Evolutionary conservation across 495 filamentous ascomycete genomes (phyloP), one percentile per base, ranked within the genome.

Genomic region (Letharia lupina): DNA sequence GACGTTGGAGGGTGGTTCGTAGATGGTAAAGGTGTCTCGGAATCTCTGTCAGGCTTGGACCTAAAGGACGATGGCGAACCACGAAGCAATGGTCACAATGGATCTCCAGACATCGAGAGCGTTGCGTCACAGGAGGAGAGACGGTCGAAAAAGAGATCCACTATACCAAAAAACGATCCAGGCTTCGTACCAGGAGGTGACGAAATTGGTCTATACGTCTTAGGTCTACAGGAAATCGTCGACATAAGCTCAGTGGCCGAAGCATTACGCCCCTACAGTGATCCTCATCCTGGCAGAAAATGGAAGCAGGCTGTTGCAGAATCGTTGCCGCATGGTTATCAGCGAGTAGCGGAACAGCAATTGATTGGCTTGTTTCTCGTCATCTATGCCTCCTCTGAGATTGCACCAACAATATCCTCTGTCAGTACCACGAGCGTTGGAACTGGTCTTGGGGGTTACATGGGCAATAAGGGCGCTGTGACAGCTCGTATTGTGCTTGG

Each of bases 401-500:
- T 98, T 57, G 82, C 82, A 31, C 81, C 87, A 1, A 85, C 84
- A 4, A 81, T 96, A 45, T 87, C 86, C 45, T 89, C 87, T 42
- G 85, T 96, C 61, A 91, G 88, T 70, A 91, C 85, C 15, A 84
- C 83, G 12, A 87, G 78, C 60, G 88, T 96, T 8, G 92, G 91
- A 4, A 97, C 95, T 1, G 93, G 94, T 1, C 71, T 96, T 59
- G 84, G 93, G 75, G 93, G 94, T 1, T 96, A 95, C 67, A 85
- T 96, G 81, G 95, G 94, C 8, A 99, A 99, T 72, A 99, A 99
- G 75, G 95, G 95, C 2, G 93, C 88, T 18, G 88, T 93, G 11
- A 84, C 85, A 15, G 88, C 90, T 48, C 86, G 95, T 47, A 77
- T 99, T 31, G 77, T 98, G 1, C 78, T 99, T 20, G 95, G 95